Conservation (phyloP, 345 rosid species). For the Bruguiera gymnorhiza region DNA sequence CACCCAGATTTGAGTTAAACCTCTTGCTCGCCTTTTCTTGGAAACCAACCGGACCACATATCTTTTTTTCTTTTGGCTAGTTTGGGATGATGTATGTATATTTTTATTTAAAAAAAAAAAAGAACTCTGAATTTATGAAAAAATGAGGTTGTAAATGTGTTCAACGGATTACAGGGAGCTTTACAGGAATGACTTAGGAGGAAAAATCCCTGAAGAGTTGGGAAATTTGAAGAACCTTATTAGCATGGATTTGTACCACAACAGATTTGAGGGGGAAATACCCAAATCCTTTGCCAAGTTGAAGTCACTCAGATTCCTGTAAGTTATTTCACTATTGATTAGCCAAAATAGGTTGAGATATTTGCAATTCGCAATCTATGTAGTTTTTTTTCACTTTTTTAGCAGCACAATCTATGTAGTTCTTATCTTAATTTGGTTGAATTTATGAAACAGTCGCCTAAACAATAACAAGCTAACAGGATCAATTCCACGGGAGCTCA, state of each 20-base stretch:
- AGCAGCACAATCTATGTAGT: not conserved
- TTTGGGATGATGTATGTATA: not conserved
- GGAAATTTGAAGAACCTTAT: conserved; percentile 55
- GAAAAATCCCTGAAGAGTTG: conserved; percentile 54
- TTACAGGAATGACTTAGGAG: conserved; percentile 45
- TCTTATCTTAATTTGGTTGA: conserved; percentile 13
- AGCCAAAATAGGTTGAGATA: not conserved
- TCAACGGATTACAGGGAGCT: conserved; percentile 52
- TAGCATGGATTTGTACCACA: conserved; percentile 58
- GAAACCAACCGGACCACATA: too few species aligned
- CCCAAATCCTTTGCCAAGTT: conserved; percentile 58
- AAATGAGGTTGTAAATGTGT: conserved; percentile 3
- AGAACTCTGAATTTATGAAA: not conserved
- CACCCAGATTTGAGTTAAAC: too few species aligned
- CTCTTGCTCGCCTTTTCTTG: too few species aligned
- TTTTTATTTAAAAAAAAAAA: not conserved
- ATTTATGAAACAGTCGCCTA: conserved; percentile 41
- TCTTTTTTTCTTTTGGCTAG: too few species aligned
- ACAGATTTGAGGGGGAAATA: conserved; percentile 54
- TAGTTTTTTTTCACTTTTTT: too few species aligned
- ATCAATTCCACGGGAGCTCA: conserved; percentile 60
- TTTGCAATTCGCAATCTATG: not conserved
- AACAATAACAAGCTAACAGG: conserved; percentile 65
- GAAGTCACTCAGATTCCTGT: conserved; percentile 69
- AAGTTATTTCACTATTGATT: conserved; percentile 23